Base-by-base conservation (phyloP, 2,329 filamentous ascomycete species). In the Cercospora sp. region DNA sequence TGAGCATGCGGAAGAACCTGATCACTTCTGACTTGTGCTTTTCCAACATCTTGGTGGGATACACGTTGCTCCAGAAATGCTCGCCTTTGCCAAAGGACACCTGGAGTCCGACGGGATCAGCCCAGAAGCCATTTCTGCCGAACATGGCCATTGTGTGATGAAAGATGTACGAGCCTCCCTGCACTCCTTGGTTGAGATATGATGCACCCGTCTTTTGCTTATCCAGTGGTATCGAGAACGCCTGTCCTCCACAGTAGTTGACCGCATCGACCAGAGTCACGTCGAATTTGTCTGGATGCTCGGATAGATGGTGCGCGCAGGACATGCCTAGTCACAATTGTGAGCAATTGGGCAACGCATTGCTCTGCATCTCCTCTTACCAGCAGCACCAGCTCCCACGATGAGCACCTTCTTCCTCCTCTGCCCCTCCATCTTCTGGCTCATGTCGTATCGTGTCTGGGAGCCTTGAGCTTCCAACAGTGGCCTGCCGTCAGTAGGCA, bases 141-240 rank as follows among this genome's bases (percentile, higher is more conserved):
- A 90, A 90, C 83, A 89, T 89, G 63, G 86, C 86, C 81, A 89
- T 86, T 0, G 87, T 90, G 73, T 90, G 88, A 74, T 89, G 87
- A 78, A 90, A 90, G 70, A 89, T 89, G 79, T 88, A 83, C 39
- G 83, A 85, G 16, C 88, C 87, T 31, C 88, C 87, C 73, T 90
- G 87, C 1, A 90, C 87, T 62, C 87, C 87, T 69, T 88, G 85
- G 67, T 89, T 89, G 64, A 89, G 78, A 86, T 85, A 88, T 72
- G 80, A 82, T 26, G 87, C 86, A 8, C 87, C 86, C 75, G 87
- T 83, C 68, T 83, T 83, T 62, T 84, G 77, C 66, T 85, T 83
- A 75, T 89, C 84, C 20, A 89, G 73, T 2, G 83, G 79, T 42
- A 88, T 85, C 1, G 86, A 87, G 69, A 85, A 87, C 0, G 87